Base-by-base conservation (phyloP, 306 rosid genomes). In the Heteromeles arbutifolia region DNA sequence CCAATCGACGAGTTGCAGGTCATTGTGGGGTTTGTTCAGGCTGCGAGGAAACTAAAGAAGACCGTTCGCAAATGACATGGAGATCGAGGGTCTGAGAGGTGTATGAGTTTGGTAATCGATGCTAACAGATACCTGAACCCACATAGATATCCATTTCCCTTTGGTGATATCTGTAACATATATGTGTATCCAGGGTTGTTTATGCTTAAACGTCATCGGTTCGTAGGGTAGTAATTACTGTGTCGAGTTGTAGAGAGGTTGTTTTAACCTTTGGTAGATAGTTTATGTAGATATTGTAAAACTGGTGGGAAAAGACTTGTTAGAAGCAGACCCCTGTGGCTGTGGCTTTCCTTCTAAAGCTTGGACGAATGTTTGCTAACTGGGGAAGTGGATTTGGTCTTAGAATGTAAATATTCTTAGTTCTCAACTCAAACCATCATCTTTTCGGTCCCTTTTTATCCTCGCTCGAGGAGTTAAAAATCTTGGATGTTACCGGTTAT, bases 1-100 rank as follows among this genome's bases (percentile, higher is more conserved):
- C 97, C 90, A 95, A 85, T 95, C 88, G 99, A 95, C 77, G 99
- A 95, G 96, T 80, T 92, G 90, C 97, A 95, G 90, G 99, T 92
- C 34, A 92, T 95, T 63, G 70, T 83, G 84, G 99, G 99, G 67
- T 95, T 95, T 81, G 99, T 95, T 22, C 83, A 95, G 79, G 96
- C 99, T 54, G 99, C 99, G 9, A 95, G 88, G 96, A 89, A 84
- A 80, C 82, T 92, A 41, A 41, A 41, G 72, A 95, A 92, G 92
- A 89, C 90, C 37, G 86, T 90, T 29, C 89, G 97, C 97, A 92
- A 92, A 87, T 92, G 96, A 95, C 77, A n/a, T 65, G 58, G 79
- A 63, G 70, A 11, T 64, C 67, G 77, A 64, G 62, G 17, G 15
- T 24, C 18, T 24, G 70, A 29, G 74, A 64, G 77, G 53, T 53